These are phyloP conservation scores for Hibiscus trionum DNA, from an alignment of 345 rosid genomes.

Conservation along the genomic window DNA sequence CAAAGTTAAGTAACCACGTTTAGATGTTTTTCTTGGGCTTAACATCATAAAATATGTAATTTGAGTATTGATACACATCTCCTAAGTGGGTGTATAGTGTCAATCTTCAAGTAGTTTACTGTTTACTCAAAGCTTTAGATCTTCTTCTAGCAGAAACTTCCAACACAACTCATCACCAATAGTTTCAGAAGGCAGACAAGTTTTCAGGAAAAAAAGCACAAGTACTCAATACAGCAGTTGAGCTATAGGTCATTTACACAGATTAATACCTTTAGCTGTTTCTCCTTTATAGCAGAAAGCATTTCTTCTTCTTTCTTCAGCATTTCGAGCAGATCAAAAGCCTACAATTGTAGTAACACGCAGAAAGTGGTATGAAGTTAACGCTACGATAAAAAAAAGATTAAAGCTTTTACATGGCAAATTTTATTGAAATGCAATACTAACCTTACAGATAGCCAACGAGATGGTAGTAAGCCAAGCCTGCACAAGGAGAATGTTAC, in stretches of 20 bases:
- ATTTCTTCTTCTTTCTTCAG: conserved; percentile 81
- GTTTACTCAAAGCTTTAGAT: neutral
- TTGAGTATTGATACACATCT: neutral
- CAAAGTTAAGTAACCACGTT: neutral
- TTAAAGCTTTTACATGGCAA: neutral
- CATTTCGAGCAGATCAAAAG: conserved; percentile 78
- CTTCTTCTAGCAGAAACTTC: neutral
- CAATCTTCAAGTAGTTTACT: neutral
- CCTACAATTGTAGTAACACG: conserved; percentile 35
- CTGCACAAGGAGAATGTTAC: conserved; percentile 34
- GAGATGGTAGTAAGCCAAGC: conserved; percentile 84
- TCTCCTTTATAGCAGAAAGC: conserved; percentile 78
- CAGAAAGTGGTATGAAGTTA: conserved; percentile 11
- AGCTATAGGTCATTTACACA: neutral
- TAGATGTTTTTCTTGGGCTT: neutral
- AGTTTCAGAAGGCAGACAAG: neutral
- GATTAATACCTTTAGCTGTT: conserved; percentile 51
- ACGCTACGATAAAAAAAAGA: neutral
- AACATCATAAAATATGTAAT: neutral
- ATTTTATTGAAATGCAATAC: conserved; percentile 18
- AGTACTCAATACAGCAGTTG: neutral
- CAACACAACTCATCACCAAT: neutral
- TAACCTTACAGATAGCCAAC: conserved; percentile 73
- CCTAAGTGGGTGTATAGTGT: neutral
- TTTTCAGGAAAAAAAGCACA: conserved; percentile 5